Evolutionary conservation across 2,329 filamentous ascomycete genomes (phyloP), one percentile per base, ranked within the genome.

Genomic region (Aspergillus fijiensis): DNA sequence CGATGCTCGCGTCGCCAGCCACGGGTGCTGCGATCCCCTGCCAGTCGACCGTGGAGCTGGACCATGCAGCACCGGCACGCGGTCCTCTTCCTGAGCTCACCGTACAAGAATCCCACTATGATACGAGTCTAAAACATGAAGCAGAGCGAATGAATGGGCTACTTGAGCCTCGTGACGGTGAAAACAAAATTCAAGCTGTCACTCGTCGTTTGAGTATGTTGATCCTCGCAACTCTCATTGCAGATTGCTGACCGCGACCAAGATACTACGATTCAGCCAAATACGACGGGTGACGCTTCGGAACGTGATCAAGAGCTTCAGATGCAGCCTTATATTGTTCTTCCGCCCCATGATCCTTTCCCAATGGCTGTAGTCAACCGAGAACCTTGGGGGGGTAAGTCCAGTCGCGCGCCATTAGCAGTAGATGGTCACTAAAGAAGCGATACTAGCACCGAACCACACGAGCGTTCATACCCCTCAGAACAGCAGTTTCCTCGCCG

Each of bases 281-380:
- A 79, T 2, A 82, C 85, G 53, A 72, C 73, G 0, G 80, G 81
- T 0, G 79, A 83, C 14, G 86, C 84, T 0, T 85, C 86, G 0
- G 83, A 87, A 1, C 81, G 79, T 33, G 69, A 78, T 0, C 76
- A 81, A 9, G 77, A 78, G 0, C 79, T 86, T 2, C 80, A 82
- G 54, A 89, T 91, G 84, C 87, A 82, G 0, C 89, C 89, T 0
- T 90, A 89, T 58, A 81, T 90, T 6, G 75, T 84, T 0, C 79
- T 85, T 23, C 77, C 79, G 0, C 71, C 75, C 0, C 82, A 85
- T 60, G 76, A 81, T 2, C 80, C 84, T 0, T 84, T 91, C 16
- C 88, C 89, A 0, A 90, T 92, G 64, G 89, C 89, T 1, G 77
- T 92, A 52, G 88, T 91, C 0, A 89, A 86, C 64, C 84, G 90